Conservation (phyloP, 106 monocot genomes). For the Apostasia shenzhenica region DNA sequence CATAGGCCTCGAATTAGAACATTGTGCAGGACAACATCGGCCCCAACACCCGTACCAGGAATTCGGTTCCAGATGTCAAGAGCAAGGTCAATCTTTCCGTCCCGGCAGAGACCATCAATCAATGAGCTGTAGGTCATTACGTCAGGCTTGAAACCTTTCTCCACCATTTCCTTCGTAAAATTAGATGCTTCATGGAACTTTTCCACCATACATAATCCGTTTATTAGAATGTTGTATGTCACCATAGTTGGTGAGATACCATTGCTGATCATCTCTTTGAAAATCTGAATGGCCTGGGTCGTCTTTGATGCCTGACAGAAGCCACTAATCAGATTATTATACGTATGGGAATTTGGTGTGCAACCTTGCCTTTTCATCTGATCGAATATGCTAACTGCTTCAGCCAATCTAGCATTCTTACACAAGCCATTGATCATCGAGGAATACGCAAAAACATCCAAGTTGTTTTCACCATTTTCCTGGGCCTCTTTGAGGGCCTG, state of each 20-base stretch:
- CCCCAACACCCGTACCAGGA: constrained; percentile 32
- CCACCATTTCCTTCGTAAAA: constrained; percentile 74
- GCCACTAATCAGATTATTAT: constrained; percentile 72
- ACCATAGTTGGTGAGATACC: constrained; percentile 52
- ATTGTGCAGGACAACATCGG: constrained; percentile 63
- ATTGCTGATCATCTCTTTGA: constrained; percentile 17
- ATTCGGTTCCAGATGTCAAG: constrained; percentile 58
- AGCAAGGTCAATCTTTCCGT: constrained; percentile 64
- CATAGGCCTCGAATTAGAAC: constrained; percentile 85
- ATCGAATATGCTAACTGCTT: constrained; percentile 49
- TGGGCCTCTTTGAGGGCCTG: constrained; percentile 38
- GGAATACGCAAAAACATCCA: constrained; percentile 75
- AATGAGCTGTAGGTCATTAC: constrained; percentile 62
- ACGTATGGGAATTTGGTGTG: constrained; percentile 49
- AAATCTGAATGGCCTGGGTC: constrained; percentile 3
- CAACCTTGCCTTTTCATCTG: constrained; percentile 46
- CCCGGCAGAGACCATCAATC: constrained; percentile 74
- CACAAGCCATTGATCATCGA: constrained; percentile 76
- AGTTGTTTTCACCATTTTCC: constrained; percentile 12
- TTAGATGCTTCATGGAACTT: constrained; percentile 58
- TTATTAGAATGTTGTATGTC: constrained; percentile 83
- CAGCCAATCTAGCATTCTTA: constrained; percentile 43
- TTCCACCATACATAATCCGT: constrained; percentile 63
- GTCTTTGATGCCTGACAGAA: constrained; percentile 32
- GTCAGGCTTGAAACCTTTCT: constrained; percentile 75